Evolutionary conservation across 129 eudicot species (phyloP).

Genomic region (Helianthus annuus): DNA sequence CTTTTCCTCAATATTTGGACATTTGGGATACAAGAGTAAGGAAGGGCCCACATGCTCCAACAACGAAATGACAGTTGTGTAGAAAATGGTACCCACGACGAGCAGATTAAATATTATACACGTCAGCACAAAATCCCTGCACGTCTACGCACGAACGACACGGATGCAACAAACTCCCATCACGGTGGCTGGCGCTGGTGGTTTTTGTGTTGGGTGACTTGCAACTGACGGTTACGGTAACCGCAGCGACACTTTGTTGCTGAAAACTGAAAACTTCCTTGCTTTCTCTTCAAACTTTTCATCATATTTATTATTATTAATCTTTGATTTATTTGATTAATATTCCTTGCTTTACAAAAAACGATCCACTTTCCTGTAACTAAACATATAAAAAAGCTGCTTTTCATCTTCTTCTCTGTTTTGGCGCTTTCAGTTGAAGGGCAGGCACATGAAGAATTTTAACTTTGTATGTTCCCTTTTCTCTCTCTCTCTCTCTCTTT

Average conservation of each 20-base stretch:
- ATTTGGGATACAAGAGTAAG: neutral
- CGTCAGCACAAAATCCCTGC: slow-evolving; percentile 26
- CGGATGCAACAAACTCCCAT: slow-evolving; percentile 3
- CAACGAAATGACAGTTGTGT: slow-evolving; percentile 27
- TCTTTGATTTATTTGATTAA: neutral
- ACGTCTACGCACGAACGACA: slow-evolving; percentile 41
- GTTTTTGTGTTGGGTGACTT: slow-evolving; percentile 15
- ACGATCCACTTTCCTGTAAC: slow-evolving; percentile 20
- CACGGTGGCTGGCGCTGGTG: neutral
- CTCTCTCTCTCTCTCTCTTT: slow-evolving; percentile 22
- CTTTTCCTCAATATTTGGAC: too few relatives aligned
- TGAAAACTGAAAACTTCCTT: slow-evolving; percentile 39
- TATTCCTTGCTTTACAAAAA: slow-evolving; percentile 36
- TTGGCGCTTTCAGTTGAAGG: slow-evolving; percentile 22
- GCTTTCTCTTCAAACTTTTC: slow-evolving; percentile 32
- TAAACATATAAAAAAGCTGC: slow-evolving; percentile 19
- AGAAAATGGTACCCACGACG: slow-evolving; percentile 18
- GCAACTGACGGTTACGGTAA: slow-evolving; percentile 27
- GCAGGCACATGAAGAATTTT: slow-evolving; percentile 26
- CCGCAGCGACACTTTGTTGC: slow-evolving; percentile 13
- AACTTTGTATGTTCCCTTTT: slow-evolving; percentile 38
- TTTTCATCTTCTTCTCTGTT: slow-evolving; percentile 29
- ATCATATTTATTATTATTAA: neutral
- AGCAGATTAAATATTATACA: neutral
- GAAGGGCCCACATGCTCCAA: slow-evolving; percentile 4